Percentiles rank a stretch among this genome's conserved stretches.
Evolutionary conservation across 176 grass and related monocot genomes (phyloP).

Genomic region (Oryza nivara): DNA sequence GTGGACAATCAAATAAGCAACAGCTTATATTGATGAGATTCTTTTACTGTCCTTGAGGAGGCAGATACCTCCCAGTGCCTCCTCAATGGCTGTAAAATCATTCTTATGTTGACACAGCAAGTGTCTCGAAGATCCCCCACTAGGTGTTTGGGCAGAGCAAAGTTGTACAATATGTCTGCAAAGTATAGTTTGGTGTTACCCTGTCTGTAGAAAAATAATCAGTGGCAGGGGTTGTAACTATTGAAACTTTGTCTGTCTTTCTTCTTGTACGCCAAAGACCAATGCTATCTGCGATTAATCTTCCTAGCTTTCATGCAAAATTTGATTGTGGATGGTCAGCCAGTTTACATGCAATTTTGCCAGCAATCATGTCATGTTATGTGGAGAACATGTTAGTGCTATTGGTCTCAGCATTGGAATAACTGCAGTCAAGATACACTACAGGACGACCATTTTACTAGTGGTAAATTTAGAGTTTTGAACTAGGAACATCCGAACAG

Average conservation of each 20-base stretch:
- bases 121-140: background rate
- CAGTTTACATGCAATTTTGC: background rate
- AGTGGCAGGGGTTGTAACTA: background rate
- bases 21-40: background rate
- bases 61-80: background rate
- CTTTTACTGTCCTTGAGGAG: background rate
- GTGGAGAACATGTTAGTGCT: too few species aligned
- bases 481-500: too few species aligned
- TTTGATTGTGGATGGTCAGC: background rate
- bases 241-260: background rate
- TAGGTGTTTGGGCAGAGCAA: background rate
- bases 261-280: background rate
- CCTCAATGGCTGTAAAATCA: background rate
- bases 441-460: too few species aligned
- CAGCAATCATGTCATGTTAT: background rate
- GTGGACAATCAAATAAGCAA: background rate
- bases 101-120: background rate
- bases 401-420: too few species aligned
- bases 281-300: background rate
- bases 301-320: background rate
- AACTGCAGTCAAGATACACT: too few species aligned
- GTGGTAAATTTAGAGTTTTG: too few species aligned
- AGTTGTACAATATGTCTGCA: background rate
- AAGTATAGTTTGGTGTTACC: background rate
- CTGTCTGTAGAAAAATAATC: background rate